Percentiles rank a stretch among this genome's conserved stretches.
Evolutionary conservation across 441 rosid species (phyloP).

Genomic region (Monsonia emarginata): DNA sequence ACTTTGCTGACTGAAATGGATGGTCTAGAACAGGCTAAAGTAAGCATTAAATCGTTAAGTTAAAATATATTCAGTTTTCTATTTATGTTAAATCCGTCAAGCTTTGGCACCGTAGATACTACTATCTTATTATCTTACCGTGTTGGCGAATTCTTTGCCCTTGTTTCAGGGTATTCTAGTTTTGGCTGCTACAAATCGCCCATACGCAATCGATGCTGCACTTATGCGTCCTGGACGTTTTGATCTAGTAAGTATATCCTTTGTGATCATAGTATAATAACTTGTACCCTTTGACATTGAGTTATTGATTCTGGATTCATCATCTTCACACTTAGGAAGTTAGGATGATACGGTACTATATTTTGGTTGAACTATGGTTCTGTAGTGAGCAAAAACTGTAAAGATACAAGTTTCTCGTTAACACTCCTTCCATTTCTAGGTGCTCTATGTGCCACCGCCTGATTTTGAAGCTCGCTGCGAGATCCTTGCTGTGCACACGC

Average conservation of each 20-base stretch:
- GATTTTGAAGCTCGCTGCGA: conserved; percentile 70
- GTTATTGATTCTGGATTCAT: no score
- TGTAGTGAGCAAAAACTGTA: not conserved
- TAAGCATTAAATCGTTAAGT: conserved; percentile 18
- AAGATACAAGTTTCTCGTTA: not conserved
- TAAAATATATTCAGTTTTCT: conserved; percentile 5
- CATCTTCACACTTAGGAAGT: no score
- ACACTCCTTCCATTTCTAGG: conserved; percentile 25
- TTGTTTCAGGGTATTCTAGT: conserved; percentile 76
- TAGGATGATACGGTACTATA: not conserved
- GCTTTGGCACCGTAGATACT: not conserved
- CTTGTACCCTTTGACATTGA: not conserved
- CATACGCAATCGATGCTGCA: conserved; percentile 80
- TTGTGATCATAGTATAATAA: not conserved
- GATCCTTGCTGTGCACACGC: conserved; percentile 71
- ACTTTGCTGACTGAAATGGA: conserved; percentile 92
- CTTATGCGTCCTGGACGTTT: conserved; percentile 91
- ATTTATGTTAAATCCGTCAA: not conserved
- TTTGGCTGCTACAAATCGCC: conserved; percentile 84
- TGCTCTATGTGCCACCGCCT: conserved; percentile 74
- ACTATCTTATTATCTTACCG: not conserved
- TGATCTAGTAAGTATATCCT: conserved; percentile 47
- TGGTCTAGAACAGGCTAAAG: conserved; percentile 78
- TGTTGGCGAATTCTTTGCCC: conserved; percentile 6
- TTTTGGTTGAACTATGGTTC: not conserved